Conservation (phyloP, 2,329 filamentous ascomycete genomes). For the Nemania abortiva region DNA sequence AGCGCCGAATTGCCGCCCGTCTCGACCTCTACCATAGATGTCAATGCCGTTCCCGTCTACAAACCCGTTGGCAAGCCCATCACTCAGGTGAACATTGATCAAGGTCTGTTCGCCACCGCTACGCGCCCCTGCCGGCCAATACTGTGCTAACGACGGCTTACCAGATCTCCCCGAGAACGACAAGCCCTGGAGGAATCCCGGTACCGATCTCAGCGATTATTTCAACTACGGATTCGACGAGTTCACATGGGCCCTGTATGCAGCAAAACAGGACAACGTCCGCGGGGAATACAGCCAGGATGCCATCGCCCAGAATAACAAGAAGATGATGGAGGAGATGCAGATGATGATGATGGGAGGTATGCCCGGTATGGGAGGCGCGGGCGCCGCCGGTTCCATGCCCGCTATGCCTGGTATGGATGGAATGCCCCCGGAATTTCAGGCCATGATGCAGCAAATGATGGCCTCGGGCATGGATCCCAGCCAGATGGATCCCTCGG, state of each 20-base stretch:
- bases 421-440: slow-evolving; percentile 74
- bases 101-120: slow-evolving; percentile 57
- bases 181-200: slow-evolving; percentile 95
- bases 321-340: slow-evolving; percentile 83
- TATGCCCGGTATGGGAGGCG: slow-evolving; percentile 57
- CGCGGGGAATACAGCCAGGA: slow-evolving; percentile 80
- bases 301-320: slow-evolving; percentile 71
- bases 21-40: slow-evolving; percentile 84
- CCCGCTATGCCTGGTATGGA: slow-evolving; percentile 69
- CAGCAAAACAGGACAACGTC: slow-evolving; percentile 85
- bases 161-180: slow-evolving; percentile 79
- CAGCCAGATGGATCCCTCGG: slow-evolving; percentile 72
- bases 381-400: slow-evolving; percentile 50
- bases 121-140: neutral
- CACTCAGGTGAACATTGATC: slow-evolving; percentile 79
- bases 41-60: slow-evolving; percentile 85
- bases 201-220: slow-evolving; percentile 94
- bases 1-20: slow-evolving; percentile 65
- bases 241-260: slow-evolving; percentile 97
- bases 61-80: slow-evolving; percentile 84
- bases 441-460: slow-evolving; percentile 78
- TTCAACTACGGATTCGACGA: slow-evolving; percentile 99
- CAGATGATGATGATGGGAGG: slow-evolving; percentile 75
- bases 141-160: neutral
- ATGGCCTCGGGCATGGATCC: slow-evolving; percentile 74